Evolutionary conservation across 176 grass and related monocot genomes (phyloP), one percentile per base, ranked within the genome.

Genomic region (Microstegium vimineum): DNA sequence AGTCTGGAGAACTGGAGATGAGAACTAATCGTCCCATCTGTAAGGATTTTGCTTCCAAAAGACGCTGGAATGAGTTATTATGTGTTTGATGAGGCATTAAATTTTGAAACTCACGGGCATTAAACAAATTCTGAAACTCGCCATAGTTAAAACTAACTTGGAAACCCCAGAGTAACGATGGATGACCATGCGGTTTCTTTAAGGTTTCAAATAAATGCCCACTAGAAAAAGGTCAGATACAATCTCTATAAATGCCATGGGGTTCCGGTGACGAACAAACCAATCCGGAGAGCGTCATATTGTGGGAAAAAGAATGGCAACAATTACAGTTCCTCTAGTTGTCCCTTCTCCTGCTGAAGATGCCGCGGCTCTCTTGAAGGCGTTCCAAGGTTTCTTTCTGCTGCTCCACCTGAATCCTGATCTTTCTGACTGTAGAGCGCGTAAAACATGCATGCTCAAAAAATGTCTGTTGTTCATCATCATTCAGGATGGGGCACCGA

Each of bases 401-500:
- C 62, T 57, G 35, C 62, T 57, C 5, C n/a, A n/a, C n/a, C 11
- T 75, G 49, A 49, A 14, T 31, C 13, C 62, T 30, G 9, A 60
- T 40, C 40, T 77, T 27, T 72, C 41, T 74, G n/a, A 4, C 6
- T 38, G 1, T 45, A 15, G 41, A 10, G 41, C 41, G 11, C 2
- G 11, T 42, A 47, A 47, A n/a, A n/a, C n/a, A n/a, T n/a, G n/a
- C 16, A 23, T 31, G 41, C 63, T 81, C 51, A 1, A n/a, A n/a
- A n/a, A 30, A 75, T 25, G 26, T 76, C 46, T 61, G n/a, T 61
- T n/a, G 47, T 32, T 43, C 31, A n/a, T n/a, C n/a, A n/a, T n/a
- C n/a, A 22, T 54, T 61, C n/a, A 97, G 94, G 95, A 79, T 97
- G 95, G 92, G 95, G 95, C 13, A 97, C 95, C 13, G 86, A 97